Conservation (phyloP, 108 stramenopile species). For the Parietichytrium sp. region DNA sequence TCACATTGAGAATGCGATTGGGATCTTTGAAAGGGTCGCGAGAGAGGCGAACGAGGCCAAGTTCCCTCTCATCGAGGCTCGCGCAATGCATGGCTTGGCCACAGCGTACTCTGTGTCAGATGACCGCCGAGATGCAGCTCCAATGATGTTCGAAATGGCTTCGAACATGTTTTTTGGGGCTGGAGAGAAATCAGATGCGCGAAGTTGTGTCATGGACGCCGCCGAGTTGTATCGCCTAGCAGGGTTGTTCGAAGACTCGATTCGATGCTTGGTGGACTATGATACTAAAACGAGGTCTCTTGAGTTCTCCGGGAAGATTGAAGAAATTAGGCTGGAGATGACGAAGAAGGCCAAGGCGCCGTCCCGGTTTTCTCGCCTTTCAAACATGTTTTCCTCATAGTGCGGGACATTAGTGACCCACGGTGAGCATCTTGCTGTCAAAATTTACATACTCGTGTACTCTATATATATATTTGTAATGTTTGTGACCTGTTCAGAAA, state of each 20-base stretch:
- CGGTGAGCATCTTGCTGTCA: no score
- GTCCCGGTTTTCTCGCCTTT: not conserved
- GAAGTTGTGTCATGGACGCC: slow-evolving; percentile 12
- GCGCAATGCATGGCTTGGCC: slow-evolving; percentile 17
- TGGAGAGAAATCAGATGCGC: slow-evolving; percentile 1
- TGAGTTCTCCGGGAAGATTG: not conserved
- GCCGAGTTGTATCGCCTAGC: not conserved
- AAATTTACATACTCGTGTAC: no score
- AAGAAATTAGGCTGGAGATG: not conserved
- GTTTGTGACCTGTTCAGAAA: no score
- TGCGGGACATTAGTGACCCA: no score
- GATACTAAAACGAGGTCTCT: slow-evolving; percentile 23
- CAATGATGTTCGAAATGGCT: slow-evolving; percentile 35
- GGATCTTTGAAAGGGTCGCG: slow-evolving; percentile 36
- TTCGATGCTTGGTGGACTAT: slow-evolving; percentile 34
- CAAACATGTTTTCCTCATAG: not conserved
- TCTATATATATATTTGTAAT: no score
- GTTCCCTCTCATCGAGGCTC: slow-evolving; percentile 15
- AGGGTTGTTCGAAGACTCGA: not conserved
- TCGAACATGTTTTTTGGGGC: not conserved
- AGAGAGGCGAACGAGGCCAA: slow-evolving; percentile 15
- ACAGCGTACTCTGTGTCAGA: slow-evolving; percentile 1
- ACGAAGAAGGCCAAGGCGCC: not conserved
- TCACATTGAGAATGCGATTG: not conserved
- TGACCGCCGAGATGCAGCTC: slow-evolving; percentile 31